Base-by-base conservation (phyloP, 306 rosid species). In the Sphenostylis stenocarpa region DNA sequence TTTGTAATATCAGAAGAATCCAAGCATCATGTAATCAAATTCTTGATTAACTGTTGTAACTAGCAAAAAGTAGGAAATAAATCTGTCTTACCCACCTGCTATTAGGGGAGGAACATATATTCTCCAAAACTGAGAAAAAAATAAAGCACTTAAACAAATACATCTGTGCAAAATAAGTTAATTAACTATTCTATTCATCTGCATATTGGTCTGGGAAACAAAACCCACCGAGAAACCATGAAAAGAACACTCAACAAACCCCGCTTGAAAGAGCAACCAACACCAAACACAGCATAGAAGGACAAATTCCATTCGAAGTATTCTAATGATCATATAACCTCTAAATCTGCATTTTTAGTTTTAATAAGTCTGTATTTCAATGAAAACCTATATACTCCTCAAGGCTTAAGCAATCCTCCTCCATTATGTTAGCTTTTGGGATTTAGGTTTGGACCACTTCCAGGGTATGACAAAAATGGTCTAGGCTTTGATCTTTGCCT, bases 211-310 rank as follows among this genome's bases (percentile, higher is more conserved):
- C 17, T 21, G 76, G 33, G 36, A 80, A 57, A 60, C 13, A 2
- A 15, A 74, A 66, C 38, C n/a, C 38, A 15, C 76, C 15, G 58
- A 61, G 19, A 44, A 67, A 45, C 75, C 66, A 75, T 33, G 51
- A 67, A 78, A 77, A 61, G 39, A 67, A 62, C 20, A 23, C 31
- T 58, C 45, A 63, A 51, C 31, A 23, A 75, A 48, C 43, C 55
- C 21, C 43, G 47, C 63, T 52, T 21, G 17, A 76, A 43, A 80
- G 21, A 39, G 11, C 57, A 67, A 45, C 57, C 31, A 28, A 33
- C 67, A 51, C 23, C 78, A 52, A 70, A 70, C 43, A 63, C 26
- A 76, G 38, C 21, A 69, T 17, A 76, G 39, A 48, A 64, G n/a
- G 31, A 77, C 17, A 57, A 56, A 9, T 60, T 34, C 39, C 67